Evolutionary conservation across 441 rosid genomes (phyloP), one percentile per base, ranked within the genome.

Genomic region (Erodium trifolium): DNA sequence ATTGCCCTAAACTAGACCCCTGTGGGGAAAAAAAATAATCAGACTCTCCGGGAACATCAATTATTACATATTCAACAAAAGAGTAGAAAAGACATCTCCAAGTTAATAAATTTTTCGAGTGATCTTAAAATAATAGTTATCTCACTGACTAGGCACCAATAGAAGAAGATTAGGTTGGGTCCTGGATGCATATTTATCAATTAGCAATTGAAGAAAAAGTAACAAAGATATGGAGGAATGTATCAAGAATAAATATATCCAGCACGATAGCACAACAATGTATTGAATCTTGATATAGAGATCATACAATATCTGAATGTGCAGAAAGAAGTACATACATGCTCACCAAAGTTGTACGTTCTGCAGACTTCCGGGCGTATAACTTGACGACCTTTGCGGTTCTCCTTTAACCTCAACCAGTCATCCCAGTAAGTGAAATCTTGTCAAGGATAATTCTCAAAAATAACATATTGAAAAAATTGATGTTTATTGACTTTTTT

Each of bases 1-100:
- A 94, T 81, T 88, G 98, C 68, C 98, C 99, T 85, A 94, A 68
- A 78, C 99, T 94, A 75, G 99, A 92, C 76, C 98, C 99, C 99
- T 94, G 85, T 68, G 41, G 75, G 69, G 68, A 76, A 73, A 59
- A 45, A 66, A 2, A 59, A 16, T 7, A 55, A 1, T 41, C 11
- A 18, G 63, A 18, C 63, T 19, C 63, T 37, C 41, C 2, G 3
- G n/a, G 51, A 10, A 45, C 9, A 45, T 3, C n/a, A 45, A 43
- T 43, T 43, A 43, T 43, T 43, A 43, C 51, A 43, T 8, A 8
- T 43, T 43, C 12, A 43, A 43, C 49, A 43, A 9, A 43, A 43
- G 49, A 43, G 13, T 2, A 8, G 51, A 43, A 43, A 43, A 43
- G n/a, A 11, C n/a, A 8, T 43, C 51, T 43, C 51, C 51, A 43